Evolutionary conservation across 495 filamentous ascomycete genomes (phyloP).

Genomic region (Pyrenula massariospora): DNA sequence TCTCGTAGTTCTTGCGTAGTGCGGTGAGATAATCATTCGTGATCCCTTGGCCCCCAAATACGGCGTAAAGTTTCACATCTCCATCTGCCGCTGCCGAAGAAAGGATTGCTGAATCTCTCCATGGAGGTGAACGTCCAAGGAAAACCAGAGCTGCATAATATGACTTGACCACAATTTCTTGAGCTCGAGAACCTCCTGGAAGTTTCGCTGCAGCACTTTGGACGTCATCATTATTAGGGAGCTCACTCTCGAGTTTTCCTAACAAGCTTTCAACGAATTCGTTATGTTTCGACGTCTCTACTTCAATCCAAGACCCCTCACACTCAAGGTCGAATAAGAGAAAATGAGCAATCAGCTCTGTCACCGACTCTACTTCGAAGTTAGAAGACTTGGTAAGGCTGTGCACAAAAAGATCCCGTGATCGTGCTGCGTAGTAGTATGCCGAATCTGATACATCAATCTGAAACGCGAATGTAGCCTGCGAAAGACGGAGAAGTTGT

Average conservation of each 20-base stretch:
- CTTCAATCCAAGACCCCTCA: not conserved
- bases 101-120: not conserved
- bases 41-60: constrained; percentile 9
- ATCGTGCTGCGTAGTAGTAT: not conserved
- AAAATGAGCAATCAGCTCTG: not conserved
- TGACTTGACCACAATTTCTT: not conserved
- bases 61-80: not conserved
- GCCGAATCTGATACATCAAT: not conserved
- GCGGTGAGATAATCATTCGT: constrained; percentile 7
- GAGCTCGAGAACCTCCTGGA: not conserved
- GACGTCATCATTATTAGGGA: not conserved
- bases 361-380: not conserved
- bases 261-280: not conserved
- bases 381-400: not conserved
- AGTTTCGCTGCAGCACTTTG: not conserved
- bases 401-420: not conserved
- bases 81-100: not conserved
- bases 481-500: not conserved
- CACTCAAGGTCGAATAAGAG: not conserved
- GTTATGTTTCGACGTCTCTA: not conserved
- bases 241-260: not conserved
- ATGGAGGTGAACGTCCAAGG: not conserved
- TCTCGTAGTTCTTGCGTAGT: constrained; percentile 5
- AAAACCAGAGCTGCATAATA: not conserved
- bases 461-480: not conserved